These are phyloP conservation scores for Paspalum vaginatum DNA, from an alignment of 176 grass and related monocot species.

Conservation along the genomic window DNA sequence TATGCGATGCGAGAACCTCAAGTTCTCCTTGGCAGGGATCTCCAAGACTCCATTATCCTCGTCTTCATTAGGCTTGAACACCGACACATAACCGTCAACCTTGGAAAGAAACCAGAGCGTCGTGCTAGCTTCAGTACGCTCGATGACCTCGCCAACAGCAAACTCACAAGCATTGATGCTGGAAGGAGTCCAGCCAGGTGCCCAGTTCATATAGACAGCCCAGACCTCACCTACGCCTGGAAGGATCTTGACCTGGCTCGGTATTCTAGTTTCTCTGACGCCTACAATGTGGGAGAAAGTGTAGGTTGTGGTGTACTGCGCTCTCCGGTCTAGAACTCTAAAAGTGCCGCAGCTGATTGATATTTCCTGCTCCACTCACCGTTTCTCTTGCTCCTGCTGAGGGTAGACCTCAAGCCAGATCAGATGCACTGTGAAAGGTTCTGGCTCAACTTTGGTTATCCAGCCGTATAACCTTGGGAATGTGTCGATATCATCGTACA, in stretches of 20 bases:
- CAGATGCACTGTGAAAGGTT: constrained; percentile 61
- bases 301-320: constrained; percentile 36
- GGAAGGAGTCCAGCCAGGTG: constrained; percentile 46
- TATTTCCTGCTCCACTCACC: constrained; percentile 53
- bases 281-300: constrained; percentile 76
- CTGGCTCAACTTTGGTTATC: constrained; percentile 71
- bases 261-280: not conserved
- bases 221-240: constrained; percentile 73
- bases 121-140: constrained; percentile 45
- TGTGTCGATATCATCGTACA: constrained; percentile 68
- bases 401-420: constrained; percentile 79
- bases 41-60: constrained; percentile 22
- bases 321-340: constrained; percentile 35
- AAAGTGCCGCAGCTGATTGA: constrained; percentile 74
- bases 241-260: constrained; percentile 51
- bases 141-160: constrained; percentile 56
- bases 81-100: constrained; percentile 52
- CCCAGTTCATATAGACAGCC: constrained; percentile 75
- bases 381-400: constrained; percentile 39
- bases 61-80: constrained; percentile 58
- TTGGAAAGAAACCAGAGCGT: constrained; percentile 48
- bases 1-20: constrained; percentile 78
- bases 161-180: constrained; percentile 55
- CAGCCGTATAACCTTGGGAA: constrained; percentile 81
- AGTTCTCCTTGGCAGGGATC: constrained; percentile 47